Evolutionary conservation across 805 yeast genomes (phyloP).

Genomic region (Wickerhamomyces tratensis): DNA sequence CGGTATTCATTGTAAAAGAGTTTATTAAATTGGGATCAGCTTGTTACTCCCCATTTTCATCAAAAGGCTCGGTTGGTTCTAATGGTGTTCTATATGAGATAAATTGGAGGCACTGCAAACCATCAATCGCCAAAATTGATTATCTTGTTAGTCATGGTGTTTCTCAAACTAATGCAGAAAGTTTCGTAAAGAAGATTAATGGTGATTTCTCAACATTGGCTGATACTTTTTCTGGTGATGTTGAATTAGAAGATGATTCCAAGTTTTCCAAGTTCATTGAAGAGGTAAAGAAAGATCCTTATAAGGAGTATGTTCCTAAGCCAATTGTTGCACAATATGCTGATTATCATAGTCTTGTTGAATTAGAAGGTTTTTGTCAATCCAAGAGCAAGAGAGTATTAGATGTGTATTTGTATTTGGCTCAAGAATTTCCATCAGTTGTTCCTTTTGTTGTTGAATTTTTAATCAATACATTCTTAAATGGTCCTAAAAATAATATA

Average conservation of each 20-base stretch:
- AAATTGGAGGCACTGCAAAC: slow-evolving; percentile 28
- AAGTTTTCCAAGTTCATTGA: slow-evolving; percentile 1
- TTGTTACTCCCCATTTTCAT: slow-evolving; percentile 28
- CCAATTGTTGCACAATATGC: slow-evolving; percentile 30
- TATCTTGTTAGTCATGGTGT: slow-evolving; percentile 24
- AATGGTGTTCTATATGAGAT: slow-evolving; percentile 28
- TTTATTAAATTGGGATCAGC: slow-evolving; percentile 34
- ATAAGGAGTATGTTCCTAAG: slow-evolving; percentile 16
- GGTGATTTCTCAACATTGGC: too few species aligned
- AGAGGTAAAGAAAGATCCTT: slow-evolving; percentile 7
- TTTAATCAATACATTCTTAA: slow-evolving; percentile 24
- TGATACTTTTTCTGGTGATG: too few species aligned
- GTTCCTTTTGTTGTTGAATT: slow-evolving; percentile 29
- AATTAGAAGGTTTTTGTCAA: slow-evolving; percentile 30
- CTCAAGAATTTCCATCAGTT: slow-evolving; percentile 32
- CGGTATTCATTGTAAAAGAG: slow-evolving; percentile 33
- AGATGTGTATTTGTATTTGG: slow-evolving; percentile 31
- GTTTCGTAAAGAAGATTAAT: slow-evolving; percentile 1
- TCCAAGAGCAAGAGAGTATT: slow-evolving; percentile 23
- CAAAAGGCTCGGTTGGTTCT: slow-evolving; percentile 21
- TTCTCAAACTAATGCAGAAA: slow-evolving; percentile 22
- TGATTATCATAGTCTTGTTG: slow-evolving; percentile 27
- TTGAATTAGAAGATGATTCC: too few species aligned
- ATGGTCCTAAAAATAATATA: slow-evolving; percentile 21
- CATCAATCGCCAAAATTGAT: slow-evolving; percentile 25